These are phyloP conservation scores for Cercospora brassicicola DNA, from an alignment of 2,329 filamentous ascomycete genomes.

Conservation along the genomic window DNA sequence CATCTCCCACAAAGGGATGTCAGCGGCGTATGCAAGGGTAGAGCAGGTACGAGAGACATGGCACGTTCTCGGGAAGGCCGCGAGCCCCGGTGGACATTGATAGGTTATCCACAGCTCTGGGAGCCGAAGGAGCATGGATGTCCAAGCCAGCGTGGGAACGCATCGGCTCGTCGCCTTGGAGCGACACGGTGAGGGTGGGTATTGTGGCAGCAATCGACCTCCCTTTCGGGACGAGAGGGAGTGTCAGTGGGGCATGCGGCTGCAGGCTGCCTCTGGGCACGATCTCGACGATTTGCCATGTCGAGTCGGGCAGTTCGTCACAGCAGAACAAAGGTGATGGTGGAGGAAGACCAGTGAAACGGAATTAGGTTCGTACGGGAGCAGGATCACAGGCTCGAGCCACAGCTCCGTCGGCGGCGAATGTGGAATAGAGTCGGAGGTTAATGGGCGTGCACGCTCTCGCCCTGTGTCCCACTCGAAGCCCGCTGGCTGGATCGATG, in stretches of 20 bases:
- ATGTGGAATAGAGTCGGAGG: conserved; percentile 18
- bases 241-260: background rate
- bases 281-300: background rate
- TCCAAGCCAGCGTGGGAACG: background rate
- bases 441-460: conserved; percentile 9
- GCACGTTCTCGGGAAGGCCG: conserved; percentile 9
- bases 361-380: conserved; percentile 16
- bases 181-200: background rate
- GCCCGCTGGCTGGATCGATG: conserved; percentile 21
- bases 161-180: background rate
- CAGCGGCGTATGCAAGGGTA: conserved; percentile 14
- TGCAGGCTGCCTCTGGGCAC: background rate
- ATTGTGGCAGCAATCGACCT: background rate
- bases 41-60: conserved; percentile 18
- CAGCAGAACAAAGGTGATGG: background rate
- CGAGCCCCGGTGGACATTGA: conserved; percentile 3
- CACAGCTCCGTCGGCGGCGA: conserved; percentile 18
- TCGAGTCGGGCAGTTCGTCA: background rate
- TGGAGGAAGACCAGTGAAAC: conserved; percentile 12
- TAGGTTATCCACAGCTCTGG: conserved; percentile 15
- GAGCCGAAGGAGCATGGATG: conserved; percentile 6
- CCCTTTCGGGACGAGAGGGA: background rate
- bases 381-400: conserved; percentile 10
- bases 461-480: conserved; percentile 16
- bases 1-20: background rate